Percentiles rank a stretch among this genome's conserved stretches.
These are phyloP conservation scores for Mycena vitilis DNA, from an alignment of 768 basidiomycete genomes.

Conservation along the genomic window DNA sequence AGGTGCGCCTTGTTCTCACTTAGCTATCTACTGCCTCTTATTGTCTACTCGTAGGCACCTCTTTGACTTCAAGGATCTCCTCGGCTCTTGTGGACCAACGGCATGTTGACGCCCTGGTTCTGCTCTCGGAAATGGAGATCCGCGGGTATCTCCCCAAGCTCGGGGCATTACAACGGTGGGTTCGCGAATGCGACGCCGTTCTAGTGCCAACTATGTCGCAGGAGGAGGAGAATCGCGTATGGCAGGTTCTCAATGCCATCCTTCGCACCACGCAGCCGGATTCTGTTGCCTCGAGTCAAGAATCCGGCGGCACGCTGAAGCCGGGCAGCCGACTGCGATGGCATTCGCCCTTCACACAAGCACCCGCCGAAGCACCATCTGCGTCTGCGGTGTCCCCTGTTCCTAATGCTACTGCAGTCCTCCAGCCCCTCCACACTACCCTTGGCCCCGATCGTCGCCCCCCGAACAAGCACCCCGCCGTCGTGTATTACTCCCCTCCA, in stretches of 20 bases:
- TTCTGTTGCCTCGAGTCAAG: conserved; percentile 40
- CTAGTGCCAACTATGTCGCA: conserved; percentile 51
- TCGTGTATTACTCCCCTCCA: conserved; percentile 58
- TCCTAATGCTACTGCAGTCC: conserved; percentile 32
- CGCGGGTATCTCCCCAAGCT: conserved; percentile 60
- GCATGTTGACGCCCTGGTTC: conserved; percentile 60
- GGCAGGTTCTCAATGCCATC: conserved; percentile 61
- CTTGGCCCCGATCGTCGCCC: conserved; percentile 62
- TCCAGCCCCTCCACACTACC: conserved; percentile 49
- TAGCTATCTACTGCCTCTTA: neutral
- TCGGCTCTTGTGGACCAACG: conserved; percentile 57
- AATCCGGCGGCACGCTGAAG: conserved; percentile 39
- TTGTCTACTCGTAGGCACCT: conserved; percentile 40
- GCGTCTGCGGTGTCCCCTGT: conserved; percentile 35
- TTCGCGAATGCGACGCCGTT: conserved; percentile 67
- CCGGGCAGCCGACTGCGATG: conserved; percentile 47
- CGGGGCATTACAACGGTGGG: conserved; percentile 67
- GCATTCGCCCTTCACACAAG: conserved; percentile 48
- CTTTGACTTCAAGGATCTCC: conserved; percentile 52
- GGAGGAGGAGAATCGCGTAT: conserved; percentile 55
- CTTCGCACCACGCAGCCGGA: conserved; percentile 58
- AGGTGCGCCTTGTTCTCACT: conserved; percentile 39
- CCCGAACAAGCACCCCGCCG: conserved; percentile 63
- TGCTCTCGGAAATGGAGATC: conserved; percentile 65
- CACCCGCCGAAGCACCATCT: conserved; percentile 28